Conservation (phyloP, 805 yeast genomes). For the Kodamaea fukazawae region DNA sequence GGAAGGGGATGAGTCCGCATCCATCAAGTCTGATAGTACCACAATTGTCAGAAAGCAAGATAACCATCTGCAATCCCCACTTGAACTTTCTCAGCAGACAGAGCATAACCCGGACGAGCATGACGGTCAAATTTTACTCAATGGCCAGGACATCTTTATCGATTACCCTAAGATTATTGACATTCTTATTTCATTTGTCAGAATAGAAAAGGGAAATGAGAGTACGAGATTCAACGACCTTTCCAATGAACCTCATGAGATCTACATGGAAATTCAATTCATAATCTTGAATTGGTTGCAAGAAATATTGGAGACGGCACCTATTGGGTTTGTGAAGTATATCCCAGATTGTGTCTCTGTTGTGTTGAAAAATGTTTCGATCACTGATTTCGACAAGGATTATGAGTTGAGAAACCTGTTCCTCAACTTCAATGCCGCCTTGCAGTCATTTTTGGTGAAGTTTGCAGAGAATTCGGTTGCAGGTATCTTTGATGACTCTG, state of each 20-base stretch:
- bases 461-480: slow-evolving; percentile 27
- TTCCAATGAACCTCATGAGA: slow-evolving; percentile 36
- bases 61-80: background rate
- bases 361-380: slow-evolving; percentile 45
- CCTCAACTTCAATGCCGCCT: slow-evolving; percentile 31
- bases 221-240: slow-evolving; percentile 24
- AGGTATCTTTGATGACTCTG: slow-evolving; percentile 10
- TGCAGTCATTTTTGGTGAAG: slow-evolving; percentile 31
- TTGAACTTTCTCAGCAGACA: slow-evolving; percentile 5
- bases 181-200: slow-evolving; percentile 76
- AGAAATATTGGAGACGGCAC: slow-evolving; percentile 67
- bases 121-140: slow-evolving; percentile 29
- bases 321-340: slow-evolving; percentile 68
- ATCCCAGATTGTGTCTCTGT: slow-evolving; percentile 74
- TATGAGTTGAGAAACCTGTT: slow-evolving; percentile 36
- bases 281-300: slow-evolving; percentile 83
- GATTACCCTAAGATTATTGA: slow-evolving; percentile 79
- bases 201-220: slow-evolving; percentile 35
- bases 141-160: slow-evolving; percentile 71
- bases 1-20: slow-evolving; percentile 17
- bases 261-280: slow-evolving; percentile 60
- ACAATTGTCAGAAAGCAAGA: slow-evolving; percentile 19
- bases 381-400: slow-evolving; percentile 36
- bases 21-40: slow-evolving; percentile 27
- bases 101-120: slow-evolving; percentile 27